Evolutionary conservation across 306 rosid species (phyloP).

Genomic region (Fragaria ananassa): DNA sequence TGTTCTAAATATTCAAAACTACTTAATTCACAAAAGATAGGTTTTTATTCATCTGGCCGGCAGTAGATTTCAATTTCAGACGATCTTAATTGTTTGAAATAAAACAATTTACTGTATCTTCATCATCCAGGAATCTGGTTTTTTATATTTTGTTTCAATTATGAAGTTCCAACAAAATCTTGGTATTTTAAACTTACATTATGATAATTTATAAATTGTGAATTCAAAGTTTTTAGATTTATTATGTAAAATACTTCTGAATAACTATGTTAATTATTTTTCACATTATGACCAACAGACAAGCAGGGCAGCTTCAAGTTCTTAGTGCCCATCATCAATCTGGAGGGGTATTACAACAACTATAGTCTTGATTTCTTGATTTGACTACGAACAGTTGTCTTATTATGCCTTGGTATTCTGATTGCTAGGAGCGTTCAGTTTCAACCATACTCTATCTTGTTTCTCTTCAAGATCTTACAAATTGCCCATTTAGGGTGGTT

Average conservation of each 20-base stretch:
- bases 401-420: conserved; percentile 19
- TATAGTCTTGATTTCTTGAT: conserved; percentile 17
- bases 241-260: background rate
- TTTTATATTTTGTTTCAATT: background rate
- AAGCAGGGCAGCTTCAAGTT: conserved; percentile 72
- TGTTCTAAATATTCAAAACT: background rate
- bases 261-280: conserved; percentile 12
- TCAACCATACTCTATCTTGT: conserved; percentile 96
- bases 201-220: no score
- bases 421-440: conserved; percentile 76
- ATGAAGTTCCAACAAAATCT: background rate
- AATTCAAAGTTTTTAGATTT: background rate
- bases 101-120: background rate
- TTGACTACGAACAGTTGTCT: conserved; percentile 7
- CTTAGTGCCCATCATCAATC: conserved; percentile 97
- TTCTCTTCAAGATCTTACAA: conserved; percentile 93
- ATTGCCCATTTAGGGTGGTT: conserved; percentile 96
- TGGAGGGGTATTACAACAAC: conserved; percentile 72
- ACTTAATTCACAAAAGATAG: background rate
- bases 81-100: background rate
- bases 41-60: background rate
- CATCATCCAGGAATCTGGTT: background rate
- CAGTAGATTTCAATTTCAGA: background rate
- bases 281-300: conserved; percentile 40
- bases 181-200: background rate